Evolutionary conservation across 768 basidiomycete species (phyloP), one percentile per base, ranked within the genome.

Genomic region (Galerina marginata): DNA sequence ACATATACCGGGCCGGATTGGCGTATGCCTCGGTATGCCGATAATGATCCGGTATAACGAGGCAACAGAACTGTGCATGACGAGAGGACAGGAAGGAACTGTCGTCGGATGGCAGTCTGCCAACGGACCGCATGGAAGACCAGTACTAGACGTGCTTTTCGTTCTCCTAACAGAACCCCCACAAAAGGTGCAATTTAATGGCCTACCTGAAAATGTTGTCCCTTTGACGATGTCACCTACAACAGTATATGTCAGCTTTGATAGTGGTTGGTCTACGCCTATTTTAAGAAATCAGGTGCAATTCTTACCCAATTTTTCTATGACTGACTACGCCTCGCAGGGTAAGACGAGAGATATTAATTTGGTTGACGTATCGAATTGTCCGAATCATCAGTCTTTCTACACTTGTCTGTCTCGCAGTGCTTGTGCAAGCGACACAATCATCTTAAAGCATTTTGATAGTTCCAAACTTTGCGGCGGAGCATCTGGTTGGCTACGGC

Each of bases 41-140:
- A 63, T 75, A 9, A 68, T 73, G 54, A 63, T 74, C 9, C 47
- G 62, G n/a, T 55, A 64, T 49, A 75, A 75, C 63, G 55, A 65
- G 36, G 70, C 67, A 6, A 74, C 72, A 44, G 73, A 74, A 37
- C 54, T 70, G 6, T 70, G 71, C 50, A 72, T 73, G 3, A 75
- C 73, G 29, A 70, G 69, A 56, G 74, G 74, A 2, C 70, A 72
- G 61, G 71, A 74, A 59, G 74, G 58, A 5, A 44, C 48, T 46
- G 69, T 75, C 2, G 46, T 53, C 54, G 67, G 66, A 2, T 75
- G 74, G 74, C 43, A 68, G 12, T 50, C 57, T 15, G 36, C 11
- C 40, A 59, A 25, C 14, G 65, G 67, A 14, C 20, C 56, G 14
- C 20, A 54, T 33, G 68, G 66, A n/a, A 59, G 61, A 36, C 20